phyloP scores from a whole-genome alignment of 371 early-diverging fungal species.

The Homolaphlyctis polyrhiza region DNA sequence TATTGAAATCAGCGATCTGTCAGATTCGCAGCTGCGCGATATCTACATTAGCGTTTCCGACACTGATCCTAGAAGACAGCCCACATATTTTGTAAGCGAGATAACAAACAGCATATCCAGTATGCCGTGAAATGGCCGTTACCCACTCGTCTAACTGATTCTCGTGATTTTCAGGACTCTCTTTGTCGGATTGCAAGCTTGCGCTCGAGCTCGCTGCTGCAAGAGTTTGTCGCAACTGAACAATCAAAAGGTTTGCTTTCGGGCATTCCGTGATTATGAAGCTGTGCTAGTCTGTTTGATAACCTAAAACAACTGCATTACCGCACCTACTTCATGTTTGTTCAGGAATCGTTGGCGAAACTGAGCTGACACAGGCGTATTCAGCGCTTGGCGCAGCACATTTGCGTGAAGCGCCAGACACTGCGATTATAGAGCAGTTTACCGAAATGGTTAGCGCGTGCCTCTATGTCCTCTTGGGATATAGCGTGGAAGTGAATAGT shows the following conservation, averaged over 20 bases:
- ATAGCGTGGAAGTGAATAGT: not conserved
- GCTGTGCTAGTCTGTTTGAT: not conserved
- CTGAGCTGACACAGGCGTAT: not conserved
- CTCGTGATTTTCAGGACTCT: too few species aligned
- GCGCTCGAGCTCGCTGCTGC: not conserved
- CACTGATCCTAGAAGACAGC: not conserved
- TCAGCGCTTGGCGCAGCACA: not conserved
- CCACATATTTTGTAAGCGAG: not conserved
- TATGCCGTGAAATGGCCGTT: too few species aligned
- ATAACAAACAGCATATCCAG: too few species aligned
- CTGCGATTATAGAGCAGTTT: not conserved
- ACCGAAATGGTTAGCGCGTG: not conserved
- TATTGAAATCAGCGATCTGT: not conserved
- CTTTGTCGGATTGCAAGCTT: not conserved
- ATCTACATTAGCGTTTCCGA: slow-evolving; percentile 1
- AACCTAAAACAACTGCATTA: too few species aligned
- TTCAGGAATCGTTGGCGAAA: not conserved
- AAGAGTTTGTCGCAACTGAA: slow-evolving; percentile 2
- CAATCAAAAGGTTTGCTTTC: not conserved
- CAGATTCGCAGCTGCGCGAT: not conserved
- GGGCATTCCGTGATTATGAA: not conserved
- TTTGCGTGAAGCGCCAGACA: not conserved
- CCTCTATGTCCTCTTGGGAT: not conserved
- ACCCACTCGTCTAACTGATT: too few species aligned
- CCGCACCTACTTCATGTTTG: not conserved